Evolutionary conservation across 306 rosid genomes (phyloP).

Genomic region (Comarum palustre): DNA sequence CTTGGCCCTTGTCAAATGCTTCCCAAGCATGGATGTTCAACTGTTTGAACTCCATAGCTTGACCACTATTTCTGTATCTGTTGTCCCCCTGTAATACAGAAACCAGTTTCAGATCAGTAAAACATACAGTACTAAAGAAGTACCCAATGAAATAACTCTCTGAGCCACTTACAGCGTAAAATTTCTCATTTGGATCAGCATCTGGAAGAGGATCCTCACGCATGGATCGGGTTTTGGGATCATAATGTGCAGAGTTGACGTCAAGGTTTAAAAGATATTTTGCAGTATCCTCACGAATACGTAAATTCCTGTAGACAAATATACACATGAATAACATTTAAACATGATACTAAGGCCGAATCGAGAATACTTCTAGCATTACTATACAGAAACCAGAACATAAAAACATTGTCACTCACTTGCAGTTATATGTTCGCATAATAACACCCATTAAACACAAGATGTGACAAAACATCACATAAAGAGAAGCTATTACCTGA

Average conservation of each 20-base stretch:
- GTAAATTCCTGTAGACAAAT: conserved; percentile 41
- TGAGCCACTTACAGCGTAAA: conserved; percentile 28
- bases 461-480: background rate
- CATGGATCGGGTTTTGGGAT: conserved; percentile 69
- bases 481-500: conserved; percentile 39
- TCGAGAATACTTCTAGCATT: background rate
- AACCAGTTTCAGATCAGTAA: background rate
- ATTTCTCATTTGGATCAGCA: conserved; percentile 67
- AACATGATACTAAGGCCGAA: background rate
- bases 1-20: conserved; percentile 72
- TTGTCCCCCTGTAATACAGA: conserved; percentile 40
- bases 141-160: background rate
- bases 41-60: conserved; percentile 65
- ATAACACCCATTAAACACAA: background rate
- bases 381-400: background rate
- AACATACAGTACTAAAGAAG: background rate
- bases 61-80: conserved; percentile 56
- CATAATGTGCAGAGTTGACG: conserved; percentile 59
- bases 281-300: conserved; percentile 64
- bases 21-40: conserved; percentile 61
- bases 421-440: background rate
- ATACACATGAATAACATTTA: background rate
- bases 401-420: background rate
- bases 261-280: conserved; percentile 64
- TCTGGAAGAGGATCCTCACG: conserved; percentile 71